phyloP scores from a whole-genome alignment of 129 eudicot genomes.

The Gnaphalium uliginosum region DNA sequence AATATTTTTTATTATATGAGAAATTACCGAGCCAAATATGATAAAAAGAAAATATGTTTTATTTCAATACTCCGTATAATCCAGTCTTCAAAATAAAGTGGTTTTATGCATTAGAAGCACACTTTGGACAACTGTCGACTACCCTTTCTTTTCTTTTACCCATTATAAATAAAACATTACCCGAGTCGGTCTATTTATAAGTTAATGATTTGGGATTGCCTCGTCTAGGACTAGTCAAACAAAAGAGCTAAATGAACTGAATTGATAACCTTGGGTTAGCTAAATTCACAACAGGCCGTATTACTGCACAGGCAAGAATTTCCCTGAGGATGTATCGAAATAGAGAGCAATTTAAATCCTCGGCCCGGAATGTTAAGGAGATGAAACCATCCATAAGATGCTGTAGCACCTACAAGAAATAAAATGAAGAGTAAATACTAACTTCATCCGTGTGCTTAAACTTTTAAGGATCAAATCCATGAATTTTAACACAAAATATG shows the following conservation, averaged over 20 bases:
- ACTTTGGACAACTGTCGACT: slow-evolving; percentile 3
- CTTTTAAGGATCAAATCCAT: neutral
- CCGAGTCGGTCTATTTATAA: neutral
- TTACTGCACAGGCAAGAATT: slow-evolving; percentile 88
- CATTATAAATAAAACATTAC: slow-evolving; percentile 7
- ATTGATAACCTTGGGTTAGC: slow-evolving; percentile 78
- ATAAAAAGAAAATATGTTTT: neutral
- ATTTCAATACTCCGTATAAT: neutral
- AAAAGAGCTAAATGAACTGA: slow-evolving; percentile 11
- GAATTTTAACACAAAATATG: neutral
- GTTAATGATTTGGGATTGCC: slow-evolving; percentile 1
- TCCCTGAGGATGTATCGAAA: slow-evolving; percentile 78
- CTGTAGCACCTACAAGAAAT: slow-evolving; percentile 75
- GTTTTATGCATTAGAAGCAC: slow-evolving; percentile 1
- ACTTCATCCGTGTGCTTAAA: slow-evolving; percentile 1
- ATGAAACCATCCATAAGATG: slow-evolving; percentile 92
- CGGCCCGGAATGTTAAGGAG: slow-evolving; percentile 67
- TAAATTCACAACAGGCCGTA: slow-evolving; percentile 85
- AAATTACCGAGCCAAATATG: slow-evolving; percentile 3
- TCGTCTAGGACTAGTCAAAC: slow-evolving; percentile 7
- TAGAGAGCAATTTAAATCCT: slow-evolving; percentile 88
- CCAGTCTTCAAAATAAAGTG: neutral
- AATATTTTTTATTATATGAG: neutral
- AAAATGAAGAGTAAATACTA: slow-evolving; percentile 12
- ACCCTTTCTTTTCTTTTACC: neutral